Evolutionary conservation across 139 green algal genomes (phyloP).

Genomic region (Chlamydomonas incerta): DNA sequence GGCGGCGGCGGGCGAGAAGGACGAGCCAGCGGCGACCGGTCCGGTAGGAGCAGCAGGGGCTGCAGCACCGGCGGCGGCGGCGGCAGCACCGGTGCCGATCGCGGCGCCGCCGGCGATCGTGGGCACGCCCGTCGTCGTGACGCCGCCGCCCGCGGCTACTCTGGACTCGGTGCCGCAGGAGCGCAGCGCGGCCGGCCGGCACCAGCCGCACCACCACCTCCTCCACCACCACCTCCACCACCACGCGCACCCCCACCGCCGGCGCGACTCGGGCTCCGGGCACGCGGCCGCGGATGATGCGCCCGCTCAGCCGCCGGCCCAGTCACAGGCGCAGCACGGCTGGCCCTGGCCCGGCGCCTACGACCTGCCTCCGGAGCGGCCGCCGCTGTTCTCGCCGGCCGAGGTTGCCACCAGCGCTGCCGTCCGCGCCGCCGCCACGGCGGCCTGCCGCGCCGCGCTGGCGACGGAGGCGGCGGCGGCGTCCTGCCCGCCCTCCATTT

Average conservation of each 20-base stretch:
- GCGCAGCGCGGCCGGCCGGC: too few relatives aligned
- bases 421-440: neutral
- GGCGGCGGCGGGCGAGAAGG: neutral
- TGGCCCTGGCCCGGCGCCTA: neutral
- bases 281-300: too few relatives aligned
- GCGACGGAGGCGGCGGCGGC: neutral
- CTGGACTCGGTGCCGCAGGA: too few relatives aligned
- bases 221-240: too few relatives aligned
- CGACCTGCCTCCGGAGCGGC: neutral
- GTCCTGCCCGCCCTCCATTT: neutral
- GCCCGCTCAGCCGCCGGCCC: too few relatives aligned
- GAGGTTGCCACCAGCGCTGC: neutral
- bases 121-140: neutral
- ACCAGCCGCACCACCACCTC: neutral
- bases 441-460: neutral
- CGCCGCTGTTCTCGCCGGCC: conserved; percentile 2
- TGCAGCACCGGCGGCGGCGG: neutral
- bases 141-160: too few relatives aligned
- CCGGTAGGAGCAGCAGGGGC: neutral
- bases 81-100: too few relatives aligned
- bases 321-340: too few relatives aligned
- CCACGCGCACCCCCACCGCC: too few relatives aligned
- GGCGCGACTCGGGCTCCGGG: too few relatives aligned
- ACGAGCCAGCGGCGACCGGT: too few relatives aligned
- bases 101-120: neutral